These are phyloP conservation scores for Penicillium sp. DNA, from an alignment of 2,329 filamentous ascomycete genomes.

Conservation along the genomic window DNA sequence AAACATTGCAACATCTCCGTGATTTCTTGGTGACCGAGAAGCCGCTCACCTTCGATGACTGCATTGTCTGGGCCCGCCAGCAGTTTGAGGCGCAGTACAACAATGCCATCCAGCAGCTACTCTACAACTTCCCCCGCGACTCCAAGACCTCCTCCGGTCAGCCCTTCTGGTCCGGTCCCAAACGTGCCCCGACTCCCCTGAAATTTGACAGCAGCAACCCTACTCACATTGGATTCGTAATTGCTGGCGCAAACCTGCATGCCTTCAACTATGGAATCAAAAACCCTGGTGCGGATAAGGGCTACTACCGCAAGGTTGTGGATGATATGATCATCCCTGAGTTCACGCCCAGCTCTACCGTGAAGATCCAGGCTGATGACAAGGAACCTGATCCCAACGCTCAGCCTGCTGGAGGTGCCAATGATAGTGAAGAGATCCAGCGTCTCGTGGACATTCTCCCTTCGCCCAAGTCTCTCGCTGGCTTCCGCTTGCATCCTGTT, in stretches of 20 bases:
- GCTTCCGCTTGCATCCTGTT: constrained; percentile 86
- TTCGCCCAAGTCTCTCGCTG: constrained; percentile 74
- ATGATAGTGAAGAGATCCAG: constrained; percentile 75
- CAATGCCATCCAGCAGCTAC: constrained; percentile 90
- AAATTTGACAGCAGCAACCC: constrained; percentile 84
- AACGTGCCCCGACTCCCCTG: constrained; percentile 88
- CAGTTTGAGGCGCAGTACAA: constrained; percentile 97
- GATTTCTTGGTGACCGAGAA: constrained; percentile 92
- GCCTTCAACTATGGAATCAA: constrained; percentile 99
- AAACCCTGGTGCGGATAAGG: constrained; percentile 69
- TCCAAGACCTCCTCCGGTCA: constrained; percentile 83
- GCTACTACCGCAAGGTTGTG: constrained; percentile 75
- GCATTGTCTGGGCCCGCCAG: constrained; percentile 89
- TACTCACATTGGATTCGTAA: constrained; percentile 84
- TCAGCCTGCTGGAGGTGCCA: constrained; percentile 53
- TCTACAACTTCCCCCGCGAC: constrained; percentile 98
- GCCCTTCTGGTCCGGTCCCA: constrained; percentile 96
- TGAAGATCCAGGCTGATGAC: constrained; percentile 97
- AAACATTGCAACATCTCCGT: constrained; percentile 84
- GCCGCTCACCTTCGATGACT: constrained; percentile 90
- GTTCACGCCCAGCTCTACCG: constrained; percentile 82
- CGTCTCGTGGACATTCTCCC: constrained; percentile 73
- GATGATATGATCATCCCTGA: constrained; percentile 95
- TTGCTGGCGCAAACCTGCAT: constrained; percentile 86
- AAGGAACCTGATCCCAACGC: constrained; percentile 92